A percentile compares a stretch with the other conserved stretches of the same genome.
These are phyloP conservation scores for Ceratocystis cubensis DNA, from an alignment of 2,329 filamentous ascomycete genomes.

Conservation along the genomic window DNA sequence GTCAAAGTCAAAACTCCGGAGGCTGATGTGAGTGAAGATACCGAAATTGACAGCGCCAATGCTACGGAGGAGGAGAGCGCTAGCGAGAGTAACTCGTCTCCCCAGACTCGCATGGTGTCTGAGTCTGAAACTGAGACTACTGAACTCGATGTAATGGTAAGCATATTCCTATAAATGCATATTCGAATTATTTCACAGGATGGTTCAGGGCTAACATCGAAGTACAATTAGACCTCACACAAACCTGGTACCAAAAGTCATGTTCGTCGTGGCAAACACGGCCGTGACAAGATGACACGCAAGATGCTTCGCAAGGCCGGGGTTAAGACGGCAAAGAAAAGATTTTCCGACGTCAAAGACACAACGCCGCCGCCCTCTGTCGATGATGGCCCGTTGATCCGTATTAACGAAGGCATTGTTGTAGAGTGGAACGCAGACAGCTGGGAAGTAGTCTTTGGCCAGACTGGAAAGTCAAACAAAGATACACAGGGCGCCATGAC, in stretches of 20 bases:
- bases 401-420: constrained; percentile 71
- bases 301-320: constrained; percentile 4
- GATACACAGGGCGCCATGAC: constrained; percentile 48
- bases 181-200: not conserved
- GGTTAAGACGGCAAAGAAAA: constrained; percentile 31
- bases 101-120: constrained; percentile 44
- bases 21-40: constrained; percentile 35
- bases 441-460: constrained; percentile 58
- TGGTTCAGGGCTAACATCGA: not conserved
- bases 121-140: constrained; percentile 44
- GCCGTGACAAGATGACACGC: constrained; percentile 15
- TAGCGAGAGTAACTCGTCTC: constrained; percentile 36
- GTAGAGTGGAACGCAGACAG: constrained; percentile 70
- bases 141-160: constrained; percentile 13
- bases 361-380: constrained; percentile 30
- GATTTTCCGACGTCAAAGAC: constrained; percentile 28
- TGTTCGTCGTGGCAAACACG: constrained; percentile 32
- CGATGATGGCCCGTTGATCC: constrained; percentile 53
- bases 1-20: constrained; percentile 32
- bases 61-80: constrained; percentile 36
- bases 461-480: constrained; percentile 30
- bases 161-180: not conserved
- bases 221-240: not conserved
- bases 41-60: constrained; percentile 32
- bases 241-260: not conserved